Base-by-base conservation (phyloP, 768 basidiomycete genomes). In the Boletus tomentosulus region DNA sequence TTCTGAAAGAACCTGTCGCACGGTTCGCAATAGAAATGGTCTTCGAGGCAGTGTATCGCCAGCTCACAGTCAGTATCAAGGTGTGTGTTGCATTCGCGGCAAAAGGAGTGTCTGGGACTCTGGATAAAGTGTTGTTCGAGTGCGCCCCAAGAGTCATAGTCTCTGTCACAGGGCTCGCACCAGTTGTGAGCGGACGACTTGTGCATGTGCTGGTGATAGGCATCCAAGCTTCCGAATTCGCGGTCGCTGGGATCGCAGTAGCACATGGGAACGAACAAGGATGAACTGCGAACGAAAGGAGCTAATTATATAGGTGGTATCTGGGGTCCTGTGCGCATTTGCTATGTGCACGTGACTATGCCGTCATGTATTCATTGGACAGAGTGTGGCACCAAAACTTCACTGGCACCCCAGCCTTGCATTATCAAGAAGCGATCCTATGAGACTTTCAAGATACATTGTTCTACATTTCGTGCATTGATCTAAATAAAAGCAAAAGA, bases 171-270 rank as follows among this genome's bases (percentile, higher is more conserved):
- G 38, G 19, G 19, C 38, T n/a, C 38, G 22, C 38, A 39, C 38
- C 38, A 13, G 43, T 28, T 27, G 43, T 45, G 43, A 28, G 16
- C 6, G 16, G 43, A 45, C 15, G 43, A 45, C 28, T 28, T 16
- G 25, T 4, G 12, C 27, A 45, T 45, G 27, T 44, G 43, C 27
- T 44, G 43, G 43, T 6, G 43, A n/a, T 45, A 45, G 27, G 43
- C 27, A 8, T 30, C 43, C 43, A 6, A 10, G 25, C 25, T 11
- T 16, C 15, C 16, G 12, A 45, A 45, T 6, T 45, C 43, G 28
- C 43, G 43, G 27, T 73, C 60, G 51, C 81, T 80, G 39, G 65
- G 70, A 0, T 65, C 59, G 54, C 78, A 79, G 46, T 67, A 60
- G 43, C 49, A 2, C 76, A 78, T 48, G 10, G 25, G n/a, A 39